Evolutionary conservation across 495 filamentous ascomycete genomes (phyloP).

Genomic region (Sporormia fimetaria): DNA sequence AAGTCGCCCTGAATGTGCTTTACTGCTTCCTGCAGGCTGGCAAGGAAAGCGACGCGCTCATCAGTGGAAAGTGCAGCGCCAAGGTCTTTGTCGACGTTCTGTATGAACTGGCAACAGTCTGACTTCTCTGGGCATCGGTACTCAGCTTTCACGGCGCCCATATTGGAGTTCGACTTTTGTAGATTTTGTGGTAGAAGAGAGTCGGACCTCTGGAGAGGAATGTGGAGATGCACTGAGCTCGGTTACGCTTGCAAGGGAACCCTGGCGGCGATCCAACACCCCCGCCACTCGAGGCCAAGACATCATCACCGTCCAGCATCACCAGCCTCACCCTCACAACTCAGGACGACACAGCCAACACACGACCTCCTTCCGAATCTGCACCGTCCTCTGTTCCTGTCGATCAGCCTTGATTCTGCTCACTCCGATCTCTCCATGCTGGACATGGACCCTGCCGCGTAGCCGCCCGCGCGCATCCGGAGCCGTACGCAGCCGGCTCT

Average conservation of each 20-base stretch:
- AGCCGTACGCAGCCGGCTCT: neutral
- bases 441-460: slow-evolving; percentile 14
- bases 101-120: too few relatives aligned
- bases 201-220: too few relatives aligned
- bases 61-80: slow-evolving; percentile 31
- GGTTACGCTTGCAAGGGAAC: too few relatives aligned
- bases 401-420: neutral
- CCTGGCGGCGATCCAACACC: too few relatives aligned
- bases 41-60: slow-evolving; percentile 48
- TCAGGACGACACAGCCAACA: neutral
- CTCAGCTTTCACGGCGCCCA: too few relatives aligned
- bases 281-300: too few relatives aligned
- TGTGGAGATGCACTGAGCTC: too few relatives aligned
- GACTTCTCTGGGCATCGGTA: neutral
- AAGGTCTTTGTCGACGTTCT: slow-evolving; percentile 49
- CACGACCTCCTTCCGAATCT: neutral
- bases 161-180: too few relatives aligned
- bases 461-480: slow-evolving; percentile 1
- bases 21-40: slow-evolving; percentile 49
- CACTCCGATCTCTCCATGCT: slow-evolving; percentile 8
- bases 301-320: too few relatives aligned
- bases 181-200: too few relatives aligned
- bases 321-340: too few relatives aligned
- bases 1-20: slow-evolving; percentile 56
- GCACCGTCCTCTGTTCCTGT: neutral